These are phyloP conservation scores for Elymus sibiricus DNA, from an alignment of 176 grass and related monocot genomes.

Conservation along the genomic window DNA sequence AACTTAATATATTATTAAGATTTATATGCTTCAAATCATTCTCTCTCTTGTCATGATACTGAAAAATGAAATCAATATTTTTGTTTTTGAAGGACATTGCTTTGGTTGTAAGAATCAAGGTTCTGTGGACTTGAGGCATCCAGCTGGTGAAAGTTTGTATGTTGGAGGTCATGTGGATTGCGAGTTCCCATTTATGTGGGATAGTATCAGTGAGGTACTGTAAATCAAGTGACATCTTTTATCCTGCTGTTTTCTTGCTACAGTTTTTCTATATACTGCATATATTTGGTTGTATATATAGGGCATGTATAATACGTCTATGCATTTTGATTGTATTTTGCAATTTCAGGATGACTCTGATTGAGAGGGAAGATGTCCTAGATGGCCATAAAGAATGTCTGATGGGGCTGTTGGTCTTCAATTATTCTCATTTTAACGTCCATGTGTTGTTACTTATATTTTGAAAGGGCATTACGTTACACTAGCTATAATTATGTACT, in stretches of 20 bases:
- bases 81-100: background rate
- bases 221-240: background rate
- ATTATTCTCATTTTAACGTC: background rate
- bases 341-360: background rate
- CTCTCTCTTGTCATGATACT: background rate
- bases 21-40: background rate
- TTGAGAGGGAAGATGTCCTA: background rate
- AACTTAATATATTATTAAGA: background rate
- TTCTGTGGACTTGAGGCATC: background rate
- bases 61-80: background rate
- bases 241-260: background rate
- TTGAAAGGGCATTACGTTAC: background rate
- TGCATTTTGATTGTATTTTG: background rate
- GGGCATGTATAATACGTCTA: background rate
- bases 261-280: background rate
- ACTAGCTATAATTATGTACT: too few relatives aligned
- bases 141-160: background rate
- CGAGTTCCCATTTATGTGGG: background rate
- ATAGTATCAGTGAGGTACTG: background rate
- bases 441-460: background rate
- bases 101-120: constrained; percentile 14
- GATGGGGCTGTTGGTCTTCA: background rate
- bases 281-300: too few relatives aligned
- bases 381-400: background rate
- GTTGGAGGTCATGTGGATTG: background rate